These are phyloP conservation scores for Platanthera zijinensis DNA, from an alignment of 106 monocot genomes.

Conservation along the genomic window DNA sequence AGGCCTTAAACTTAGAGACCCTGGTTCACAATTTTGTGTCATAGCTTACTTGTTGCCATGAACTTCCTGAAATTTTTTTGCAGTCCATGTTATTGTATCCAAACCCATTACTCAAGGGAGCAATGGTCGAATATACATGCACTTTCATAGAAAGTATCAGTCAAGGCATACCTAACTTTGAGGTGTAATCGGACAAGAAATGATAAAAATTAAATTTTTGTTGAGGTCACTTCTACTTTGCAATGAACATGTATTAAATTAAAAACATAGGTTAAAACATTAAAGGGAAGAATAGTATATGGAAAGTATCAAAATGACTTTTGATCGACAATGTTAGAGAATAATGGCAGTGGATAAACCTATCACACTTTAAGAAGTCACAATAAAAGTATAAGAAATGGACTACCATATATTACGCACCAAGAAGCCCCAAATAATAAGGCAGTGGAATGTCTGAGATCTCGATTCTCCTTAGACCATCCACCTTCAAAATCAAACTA, in stretches of 20 bases:
- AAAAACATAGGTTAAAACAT: neutral
- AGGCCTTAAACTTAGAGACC: too few relatives aligned
- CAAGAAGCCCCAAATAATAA: constrained; percentile 76
- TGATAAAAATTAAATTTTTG: too few relatives aligned
- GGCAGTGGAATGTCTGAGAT: constrained; percentile 52
- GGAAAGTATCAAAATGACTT: neutral
- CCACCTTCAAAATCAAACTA: constrained; percentile 37
- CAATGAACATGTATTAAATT: neutral
- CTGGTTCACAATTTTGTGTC: too few relatives aligned
- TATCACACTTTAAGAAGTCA: neutral
- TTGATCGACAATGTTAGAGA: neutral
- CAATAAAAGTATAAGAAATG: neutral
- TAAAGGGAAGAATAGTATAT: neutral
- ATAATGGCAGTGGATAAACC: neutral
- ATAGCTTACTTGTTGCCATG: too few relatives aligned
- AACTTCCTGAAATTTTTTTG: too few relatives aligned
- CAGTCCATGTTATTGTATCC: too few relatives aligned
- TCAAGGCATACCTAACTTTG: too few relatives aligned
- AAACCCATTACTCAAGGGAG: too few relatives aligned
- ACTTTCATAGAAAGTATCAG: too few relatives aligned
- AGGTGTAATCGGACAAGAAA: too few relatives aligned
- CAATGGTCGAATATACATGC: too few relatives aligned
- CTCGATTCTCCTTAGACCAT: constrained; percentile 54
- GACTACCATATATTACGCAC: constrained; percentile 23
- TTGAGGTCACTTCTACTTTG: too few relatives aligned